A percentile compares a stretch with the other conserved stretches of the same genome.
Conservation (phyloP, 495 filamentous ascomycete genomes). For the Tuber aestivum region DNA sequence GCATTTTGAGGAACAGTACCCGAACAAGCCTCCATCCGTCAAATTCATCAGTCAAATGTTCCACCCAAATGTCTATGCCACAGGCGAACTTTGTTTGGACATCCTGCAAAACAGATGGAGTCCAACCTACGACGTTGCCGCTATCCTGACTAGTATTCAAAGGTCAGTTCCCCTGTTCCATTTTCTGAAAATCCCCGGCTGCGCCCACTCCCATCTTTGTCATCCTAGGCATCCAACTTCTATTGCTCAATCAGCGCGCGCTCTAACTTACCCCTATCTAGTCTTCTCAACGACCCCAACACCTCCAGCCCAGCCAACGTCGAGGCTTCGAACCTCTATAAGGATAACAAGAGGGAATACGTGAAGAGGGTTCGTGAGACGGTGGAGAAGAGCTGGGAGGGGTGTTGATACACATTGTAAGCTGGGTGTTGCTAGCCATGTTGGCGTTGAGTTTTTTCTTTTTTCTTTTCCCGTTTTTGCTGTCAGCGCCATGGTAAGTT, state of each 20-base stretch:
- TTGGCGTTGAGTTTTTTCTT: not conserved
- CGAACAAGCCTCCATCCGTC: conserved; percentile 93
- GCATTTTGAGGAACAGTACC: conserved; percentile 98
- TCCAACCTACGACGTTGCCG: conserved; percentile 96
- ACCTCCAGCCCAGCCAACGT: conserved; percentile 96
- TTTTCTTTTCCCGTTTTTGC: not conserved
- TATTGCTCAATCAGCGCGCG: not conserved
- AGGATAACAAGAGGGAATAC: conserved; percentile 95
- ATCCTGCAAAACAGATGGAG: conserved; percentile 99
- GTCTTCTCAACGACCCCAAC: conserved; percentile 96
- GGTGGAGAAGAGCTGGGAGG: conserved; percentile 99
- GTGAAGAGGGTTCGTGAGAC: conserved; percentile 91
- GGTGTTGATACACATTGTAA: conserved; percentile 45
- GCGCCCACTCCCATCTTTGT: not conserved
- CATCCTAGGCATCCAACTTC: not conserved
- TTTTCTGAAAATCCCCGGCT: no score
- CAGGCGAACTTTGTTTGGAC: conserved; percentile 91
- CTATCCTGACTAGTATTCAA: conserved; percentile 94
- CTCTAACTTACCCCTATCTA: conserved; percentile 43
- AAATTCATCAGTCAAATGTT: conserved; percentile 99
- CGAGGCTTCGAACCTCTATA: conserved; percentile 96
- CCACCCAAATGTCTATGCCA: conserved; percentile 96
- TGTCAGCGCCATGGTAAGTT: not conserved
- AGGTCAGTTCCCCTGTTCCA: conserved; percentile 55
- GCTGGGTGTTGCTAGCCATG: not conserved